phyloP scores from a whole-genome alignment of 2,329 filamentous ascomycete genomes.

The Cladosporium cucumerinum region DNA sequence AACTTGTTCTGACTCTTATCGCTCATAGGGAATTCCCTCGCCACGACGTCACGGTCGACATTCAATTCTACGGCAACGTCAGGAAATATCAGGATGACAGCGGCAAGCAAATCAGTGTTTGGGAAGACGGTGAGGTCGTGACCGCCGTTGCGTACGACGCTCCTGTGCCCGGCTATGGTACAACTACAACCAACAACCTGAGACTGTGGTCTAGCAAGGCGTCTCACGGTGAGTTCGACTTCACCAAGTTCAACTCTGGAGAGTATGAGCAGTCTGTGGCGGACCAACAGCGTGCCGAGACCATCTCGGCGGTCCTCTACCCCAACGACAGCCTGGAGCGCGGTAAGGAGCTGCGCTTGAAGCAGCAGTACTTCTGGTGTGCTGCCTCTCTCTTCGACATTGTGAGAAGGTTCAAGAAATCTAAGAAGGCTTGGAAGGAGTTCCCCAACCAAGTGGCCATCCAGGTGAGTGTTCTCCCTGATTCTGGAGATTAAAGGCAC shows the following conservation, averaged over 20 bases:
- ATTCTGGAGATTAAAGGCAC: neutral
- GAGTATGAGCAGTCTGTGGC: conserved; percentile 97
- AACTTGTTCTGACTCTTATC: neutral
- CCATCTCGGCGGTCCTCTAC: conserved; percentile 94
- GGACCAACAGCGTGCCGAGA: conserved; percentile 98
- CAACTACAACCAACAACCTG: conserved; percentile 90
- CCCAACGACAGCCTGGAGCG: conserved; percentile 96
- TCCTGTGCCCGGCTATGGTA: conserved; percentile 78
- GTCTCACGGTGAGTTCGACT: conserved; percentile 95
- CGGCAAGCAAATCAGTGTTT: conserved; percentile 70
- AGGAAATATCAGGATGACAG: conserved; percentile 66
- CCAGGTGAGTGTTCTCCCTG: conserved; percentile 45
- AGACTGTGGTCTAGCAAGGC: conserved; percentile 97
- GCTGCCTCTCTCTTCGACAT: conserved; percentile 95
- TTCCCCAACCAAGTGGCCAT: conserved; percentile 96
- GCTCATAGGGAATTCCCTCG: conserved; percentile 70
- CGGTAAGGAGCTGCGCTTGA: conserved; percentile 93
- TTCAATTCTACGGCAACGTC: conserved; percentile 92
- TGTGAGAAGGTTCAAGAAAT: conserved; percentile 96
- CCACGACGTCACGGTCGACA: conserved; percentile 91
- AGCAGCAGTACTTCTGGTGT: conserved; percentile 99
- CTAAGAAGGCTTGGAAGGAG: conserved; percentile 82
- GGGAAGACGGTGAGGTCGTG: conserved; percentile 93
- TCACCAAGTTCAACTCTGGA: conserved; percentile 98
- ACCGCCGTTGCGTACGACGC: conserved; percentile 92